Evolutionary conservation across 2,329 filamentous ascomycete species (phyloP).

Genomic region (Penicillium sp.): DNA sequence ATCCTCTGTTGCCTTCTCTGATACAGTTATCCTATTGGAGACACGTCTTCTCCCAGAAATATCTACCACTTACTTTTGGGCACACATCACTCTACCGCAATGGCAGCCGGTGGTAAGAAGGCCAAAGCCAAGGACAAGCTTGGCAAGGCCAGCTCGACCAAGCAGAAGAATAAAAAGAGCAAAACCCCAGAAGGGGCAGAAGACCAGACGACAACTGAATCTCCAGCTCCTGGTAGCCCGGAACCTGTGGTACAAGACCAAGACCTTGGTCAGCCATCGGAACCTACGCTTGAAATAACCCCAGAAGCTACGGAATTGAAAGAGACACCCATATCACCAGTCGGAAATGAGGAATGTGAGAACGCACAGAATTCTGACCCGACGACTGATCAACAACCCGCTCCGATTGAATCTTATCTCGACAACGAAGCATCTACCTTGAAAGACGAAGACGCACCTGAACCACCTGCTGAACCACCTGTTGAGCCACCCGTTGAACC

Average conservation of each 20-base stretch:
- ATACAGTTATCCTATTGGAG: constrained; percentile 28
- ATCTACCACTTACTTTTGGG: constrained; percentile 24
- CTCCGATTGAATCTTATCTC: constrained; percentile 18
- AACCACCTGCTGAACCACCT: constrained; percentile 9
- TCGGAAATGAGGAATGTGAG: constrained; percentile 8
- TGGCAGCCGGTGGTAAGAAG: constrained; percentile 31
- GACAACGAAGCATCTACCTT: constrained; percentile 9
- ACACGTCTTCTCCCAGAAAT: constrained; percentile 27
- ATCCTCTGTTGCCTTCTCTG: constrained; percentile 16
- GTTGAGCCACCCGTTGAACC: no score
- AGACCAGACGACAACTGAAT: constrained; percentile 24
- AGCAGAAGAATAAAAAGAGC: constrained; percentile 34
- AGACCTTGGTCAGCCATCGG: constrained; percentile 15
- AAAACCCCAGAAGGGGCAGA: constrained; percentile 29
- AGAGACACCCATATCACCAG: constrained; percentile 1
- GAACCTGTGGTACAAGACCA: constrained; percentile 16
- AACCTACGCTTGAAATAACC: constrained; percentile 5
- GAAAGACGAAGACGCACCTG: constrained; percentile 11
- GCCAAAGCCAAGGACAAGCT: constrained; percentile 26
- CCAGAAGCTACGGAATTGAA: constrained; percentile 3
- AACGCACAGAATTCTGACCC: constrained; percentile 5
- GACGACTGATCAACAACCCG: constrained; percentile 13
- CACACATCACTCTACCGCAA: constrained; percentile 28
- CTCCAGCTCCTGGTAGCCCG: constrained; percentile 20
- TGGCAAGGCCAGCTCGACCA: constrained; percentile 24